Base-by-base conservation (phyloP, 768 basidiomycete species). In the Termitomyces sp. region DNA sequence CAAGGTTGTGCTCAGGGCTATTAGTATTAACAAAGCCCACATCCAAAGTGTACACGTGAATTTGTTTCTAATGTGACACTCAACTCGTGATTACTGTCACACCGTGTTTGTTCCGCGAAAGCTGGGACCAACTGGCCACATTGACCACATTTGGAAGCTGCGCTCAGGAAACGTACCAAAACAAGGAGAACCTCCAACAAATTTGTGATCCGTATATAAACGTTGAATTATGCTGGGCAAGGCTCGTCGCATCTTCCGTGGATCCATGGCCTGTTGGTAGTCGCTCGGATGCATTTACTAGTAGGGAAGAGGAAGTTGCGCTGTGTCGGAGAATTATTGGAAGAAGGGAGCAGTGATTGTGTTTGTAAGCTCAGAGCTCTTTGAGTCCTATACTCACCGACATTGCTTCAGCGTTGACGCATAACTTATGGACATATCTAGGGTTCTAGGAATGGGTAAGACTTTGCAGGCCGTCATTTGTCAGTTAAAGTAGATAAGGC, bases 371-470 rank as follows among this genome's bases (percentile, higher is more conserved):
- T 19, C 10, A 45, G 25, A 16, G 6, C 50, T 32, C 35, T 48
- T n/a, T n/a, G n/a, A n/a, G n/a, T n/a, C 11, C 8, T 34, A 42
- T 38, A 37, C 5, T 19, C n/a, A n/a, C n/a, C n/a, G 54, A 59
- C 44, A 45, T 37, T 12, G 48, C 25, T 43, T 61, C 25, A 62
- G 50, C 53, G 8, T 5, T 35, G 14, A 29, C 23, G 16, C 3
- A 17, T 27, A 14, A n/a, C 25, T 51, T n/a, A 54, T 2, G 98
- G 95, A 98, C 71, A 97, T 98, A 47, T 95, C 95, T 7, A 96
- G 97, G 9, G 94, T 98, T 7, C 97, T 96, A n/a, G 96, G 97
- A 7, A 98, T 96, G 2, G 96, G 97, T 9, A 99, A 98, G 74
- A 99, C 97, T 0, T 97, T 97, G 0, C 95, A 98, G 64, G 90